A percentile compares a stretch with the other conserved stretches of the same genome.
Conservation (phyloP, 129 eudicot genomes). For the Flaveria ramosissima region DNA sequence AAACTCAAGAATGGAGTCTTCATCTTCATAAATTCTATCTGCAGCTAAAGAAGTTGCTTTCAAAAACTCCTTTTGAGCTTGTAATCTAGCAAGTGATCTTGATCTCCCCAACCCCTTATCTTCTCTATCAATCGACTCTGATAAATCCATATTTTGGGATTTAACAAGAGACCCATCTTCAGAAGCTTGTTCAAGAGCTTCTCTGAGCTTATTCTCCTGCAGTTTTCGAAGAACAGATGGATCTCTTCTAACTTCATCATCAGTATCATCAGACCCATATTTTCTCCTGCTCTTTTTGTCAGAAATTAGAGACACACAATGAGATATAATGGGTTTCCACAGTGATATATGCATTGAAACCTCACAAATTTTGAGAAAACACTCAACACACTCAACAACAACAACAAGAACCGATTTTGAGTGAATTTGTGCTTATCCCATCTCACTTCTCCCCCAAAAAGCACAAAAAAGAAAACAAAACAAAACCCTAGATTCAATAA, state of each 20-base stretch:
- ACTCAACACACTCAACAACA: no score
- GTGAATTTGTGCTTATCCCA: conserved; percentile 21
- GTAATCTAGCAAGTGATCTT: conserved; percentile 48
- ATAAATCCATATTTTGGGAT: conserved; percentile 38
- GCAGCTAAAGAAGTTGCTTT: conserved; percentile 51
- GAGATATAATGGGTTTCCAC: conserved; percentile 49
- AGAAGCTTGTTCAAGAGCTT: conserved; percentile 49
- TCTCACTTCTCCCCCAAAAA: conserved; percentile 27
- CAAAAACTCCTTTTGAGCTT: conserved; percentile 43
- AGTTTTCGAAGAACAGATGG: conserved; percentile 37
- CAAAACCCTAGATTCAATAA: conserved; percentile 24
- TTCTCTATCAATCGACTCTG: conserved; percentile 37
- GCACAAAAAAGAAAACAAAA: neutral
- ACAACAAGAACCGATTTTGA: conserved; percentile 6
- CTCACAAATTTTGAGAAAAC: neutral
- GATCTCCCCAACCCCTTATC: conserved; percentile 44
- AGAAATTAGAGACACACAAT: conserved; percentile 40
- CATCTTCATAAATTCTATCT: conserved; percentile 32
- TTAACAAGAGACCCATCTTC: conserved; percentile 47
- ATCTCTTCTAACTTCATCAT: conserved; percentile 26
- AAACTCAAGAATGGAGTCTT: conserved; percentile 42
- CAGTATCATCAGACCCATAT: conserved; percentile 28
- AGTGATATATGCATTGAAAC: conserved; percentile 47
- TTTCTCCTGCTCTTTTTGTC: conserved; percentile 45
- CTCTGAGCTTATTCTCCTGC: conserved; percentile 45